Evolutionary conservation across 2,329 filamentous ascomycete species (phyloP), one percentile per base, ranked within the genome.

Genomic region (Exophiala xenobiotica): DNA sequence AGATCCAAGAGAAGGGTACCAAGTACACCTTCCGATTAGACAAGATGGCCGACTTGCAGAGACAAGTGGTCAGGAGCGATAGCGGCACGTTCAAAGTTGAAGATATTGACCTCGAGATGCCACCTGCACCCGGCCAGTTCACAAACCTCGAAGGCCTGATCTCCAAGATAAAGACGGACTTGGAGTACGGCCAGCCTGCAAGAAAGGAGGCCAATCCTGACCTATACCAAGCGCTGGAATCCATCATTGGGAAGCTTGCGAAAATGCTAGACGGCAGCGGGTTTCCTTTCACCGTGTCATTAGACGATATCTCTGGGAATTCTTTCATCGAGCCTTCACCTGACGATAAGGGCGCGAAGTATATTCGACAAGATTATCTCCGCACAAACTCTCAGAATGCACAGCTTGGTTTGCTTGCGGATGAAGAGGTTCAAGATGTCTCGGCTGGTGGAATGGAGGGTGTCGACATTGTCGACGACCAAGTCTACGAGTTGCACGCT

Each of bases 291-390:
- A 87, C 89, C 44, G 73, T 99, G 42, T 86, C 83, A 33, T 77
- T 96, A 41, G 90, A 99, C 67, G 93, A 99, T 67, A 87, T 89
- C 2, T 88, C 91, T 1, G 93, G 93, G 48, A 99, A 99, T 77
- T 96, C 90, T 2, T 97, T 91, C 79, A 96, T 99, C 64, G 87
- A 95, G 41, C 93, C 93, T 11, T 87, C 90, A 59, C 81, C 88
- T 56, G 64, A 71, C 22, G 80, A 85, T 56, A 85, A 83, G 57
- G 86, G 89, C n/a, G 87, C 88, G 61, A 96, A 96, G 72, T 96
- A 91, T 82, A 82, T 83, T 59, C 90, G 92, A 69, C 80, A 82
- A 54, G 89, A 96, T 65, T 99, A 93, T 67, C 71, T 83, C 47
- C 85, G 93, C 53, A 92, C 87, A 1, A 74, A 84, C 1, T 88